These are phyloP conservation scores for Saccharomyces hybrid DNA, from an alignment of 1,139 yeast genomes.

Conservation along the genomic window DNA sequence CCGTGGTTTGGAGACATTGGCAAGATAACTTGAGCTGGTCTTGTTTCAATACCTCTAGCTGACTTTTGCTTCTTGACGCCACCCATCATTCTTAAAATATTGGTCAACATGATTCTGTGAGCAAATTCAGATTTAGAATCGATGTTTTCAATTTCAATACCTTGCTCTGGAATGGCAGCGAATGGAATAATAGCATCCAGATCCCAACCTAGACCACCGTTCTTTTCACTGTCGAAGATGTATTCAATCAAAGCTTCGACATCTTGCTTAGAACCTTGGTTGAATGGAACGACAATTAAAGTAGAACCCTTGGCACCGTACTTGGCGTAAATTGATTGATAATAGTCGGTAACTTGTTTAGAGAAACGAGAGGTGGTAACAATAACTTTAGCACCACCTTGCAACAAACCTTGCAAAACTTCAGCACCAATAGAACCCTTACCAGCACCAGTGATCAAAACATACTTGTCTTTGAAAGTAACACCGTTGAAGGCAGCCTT, in stretches of 20 bases:
- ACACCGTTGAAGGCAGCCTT: constrained; percentile 89
- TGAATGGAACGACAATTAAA: constrained; percentile 92
- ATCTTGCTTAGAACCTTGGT: constrained; percentile 94
- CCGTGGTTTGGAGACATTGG: constrained; percentile 99
- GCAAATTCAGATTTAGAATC: constrained; percentile 96
- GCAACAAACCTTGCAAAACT: constrained; percentile 83
- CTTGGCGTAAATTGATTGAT: constrained; percentile 87
- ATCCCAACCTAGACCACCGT: constrained; percentile 97
- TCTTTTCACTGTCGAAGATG: constrained; percentile 72
- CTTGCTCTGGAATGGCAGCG: constrained; percentile 98
- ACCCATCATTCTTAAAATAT: constrained; percentile 86
- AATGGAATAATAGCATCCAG: constrained; percentile 92
- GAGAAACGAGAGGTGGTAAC: constrained; percentile 96
- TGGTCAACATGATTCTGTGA: constrained; percentile 96
- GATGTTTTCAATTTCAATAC: constrained; percentile 85
- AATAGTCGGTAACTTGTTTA: constrained; percentile 88
- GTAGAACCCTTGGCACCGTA: constrained; percentile 89
- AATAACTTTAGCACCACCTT: constrained; percentile 97
- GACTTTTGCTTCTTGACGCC: constrained; percentile 78
- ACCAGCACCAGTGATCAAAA: constrained; percentile 96
- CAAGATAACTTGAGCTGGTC: constrained; percentile 95
- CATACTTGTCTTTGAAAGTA: constrained; percentile 80
- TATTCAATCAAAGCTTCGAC: constrained; percentile 77
- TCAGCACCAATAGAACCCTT: constrained; percentile 98
- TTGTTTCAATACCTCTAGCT: constrained; percentile 67